A percentile compares a stretch with the other conserved stretches of the same genome.
phyloP scores from a whole-genome alignment of 148 eudicot species.

The Vaccinium darrowii region DNA sequence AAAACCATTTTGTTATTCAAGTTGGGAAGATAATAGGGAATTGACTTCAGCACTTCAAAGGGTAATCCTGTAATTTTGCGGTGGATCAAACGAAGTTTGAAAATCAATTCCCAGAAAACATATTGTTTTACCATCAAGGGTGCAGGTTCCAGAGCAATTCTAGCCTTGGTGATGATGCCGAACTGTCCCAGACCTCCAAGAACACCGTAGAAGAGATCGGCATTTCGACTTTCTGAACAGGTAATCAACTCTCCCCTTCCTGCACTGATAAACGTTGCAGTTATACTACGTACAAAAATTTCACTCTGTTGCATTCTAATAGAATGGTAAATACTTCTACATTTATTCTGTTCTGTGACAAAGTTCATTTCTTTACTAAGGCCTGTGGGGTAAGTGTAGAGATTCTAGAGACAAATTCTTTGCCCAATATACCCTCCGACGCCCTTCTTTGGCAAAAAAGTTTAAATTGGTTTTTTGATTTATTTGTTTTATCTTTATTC shows the following conservation, averaged over 20 bases:
- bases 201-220: conserved; percentile 80
- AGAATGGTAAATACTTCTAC: not conserved
- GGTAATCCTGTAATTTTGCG: not conserved
- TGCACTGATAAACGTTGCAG: conserved; percentile 27
- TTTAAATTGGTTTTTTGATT: no score
- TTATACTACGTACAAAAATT: not conserved
- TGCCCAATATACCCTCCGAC: no score
- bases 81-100: not conserved
- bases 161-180: conserved; percentile 82
- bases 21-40: no score
- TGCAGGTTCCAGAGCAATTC: conserved; percentile 8
- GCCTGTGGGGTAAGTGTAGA: not conserved
- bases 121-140: conserved; percentile 42
- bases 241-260: conserved; percentile 73
- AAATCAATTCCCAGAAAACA: not conserved
- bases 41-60: not conserved
- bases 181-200: conserved; percentile 98
- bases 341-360: not conserved
- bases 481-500: no score
- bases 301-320: not conserved
- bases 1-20: no score
- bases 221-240: conserved; percentile 65
- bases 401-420: not conserved
- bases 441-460: no score
- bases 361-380: not conserved